phyloP scores from a whole-genome alignment of 257 asterid genomes.

The Solanum gracilifrons region DNA sequence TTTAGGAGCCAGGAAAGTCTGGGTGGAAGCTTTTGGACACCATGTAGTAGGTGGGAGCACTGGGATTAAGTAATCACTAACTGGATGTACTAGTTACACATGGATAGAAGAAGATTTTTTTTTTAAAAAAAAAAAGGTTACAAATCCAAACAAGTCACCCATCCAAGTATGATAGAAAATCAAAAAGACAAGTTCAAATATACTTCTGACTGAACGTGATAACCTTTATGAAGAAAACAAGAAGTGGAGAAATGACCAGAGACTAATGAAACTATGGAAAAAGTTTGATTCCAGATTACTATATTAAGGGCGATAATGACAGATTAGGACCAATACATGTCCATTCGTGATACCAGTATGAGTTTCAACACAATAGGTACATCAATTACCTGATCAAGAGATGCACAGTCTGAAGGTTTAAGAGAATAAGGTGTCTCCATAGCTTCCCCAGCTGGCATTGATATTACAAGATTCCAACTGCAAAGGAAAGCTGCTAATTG shows the following conservation, averaged over 20 bases:
- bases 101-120: background rate
- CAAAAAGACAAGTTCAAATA: background rate
- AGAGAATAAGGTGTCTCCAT: slow-evolving; percentile 70
- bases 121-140: background rate
- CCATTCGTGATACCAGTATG: background rate
- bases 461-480: slow-evolving; percentile 82
- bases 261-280: background rate
- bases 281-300: background rate
- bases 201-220: background rate
- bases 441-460: slow-evolving; percentile 78
- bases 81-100: background rate
- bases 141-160: background rate
- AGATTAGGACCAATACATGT: background rate
- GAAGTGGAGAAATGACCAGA: background rate
- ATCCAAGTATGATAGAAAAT: background rate
- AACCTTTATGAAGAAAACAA: background rate
- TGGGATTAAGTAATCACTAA: background rate
- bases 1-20: background rate
- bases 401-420: slow-evolving; percentile 47
- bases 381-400: slow-evolving; percentile 67
- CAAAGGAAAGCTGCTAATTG: slow-evolving; percentile 18
- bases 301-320: background rate
- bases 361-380: background rate
- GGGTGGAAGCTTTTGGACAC: background rate
- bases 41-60: background rate